Evolutionary conservation across 768 basidiomycete species (phyloP).

Genomic region (Calocera cornea): DNA sequence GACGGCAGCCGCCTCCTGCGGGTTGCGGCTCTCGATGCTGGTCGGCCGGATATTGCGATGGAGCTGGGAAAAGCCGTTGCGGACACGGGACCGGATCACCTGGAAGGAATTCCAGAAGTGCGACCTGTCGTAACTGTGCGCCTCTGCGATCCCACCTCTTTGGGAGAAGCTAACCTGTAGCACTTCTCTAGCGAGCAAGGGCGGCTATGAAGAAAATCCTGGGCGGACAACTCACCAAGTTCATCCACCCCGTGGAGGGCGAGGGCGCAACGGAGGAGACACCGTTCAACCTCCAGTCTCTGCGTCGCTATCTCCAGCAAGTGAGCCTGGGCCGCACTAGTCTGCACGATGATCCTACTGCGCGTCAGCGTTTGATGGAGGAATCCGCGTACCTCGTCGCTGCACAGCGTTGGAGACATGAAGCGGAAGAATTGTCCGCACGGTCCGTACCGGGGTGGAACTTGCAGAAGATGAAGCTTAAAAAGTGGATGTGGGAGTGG

Average conservation of each 20-base stretch:
- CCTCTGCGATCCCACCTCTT: not conserved
- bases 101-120: slow-evolving; percentile 45
- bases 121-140: slow-evolving; percentile 34
- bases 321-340: slow-evolving; percentile 50
- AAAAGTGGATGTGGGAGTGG: slow-evolving; percentile 81
- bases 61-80: not conserved
- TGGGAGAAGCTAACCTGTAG: not conserved
- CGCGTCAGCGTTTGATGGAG: slow-evolving; percentile 72
- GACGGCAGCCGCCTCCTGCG: not conserved
- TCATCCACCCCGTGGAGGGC: not conserved
- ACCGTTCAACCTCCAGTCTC: slow-evolving; percentile 61
- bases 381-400: slow-evolving; percentile 78
- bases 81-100: slow-evolving; percentile 24
- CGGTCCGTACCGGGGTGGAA: slow-evolving; percentile 23
- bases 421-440: slow-evolving; percentile 43
- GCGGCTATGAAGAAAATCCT: not conserved
- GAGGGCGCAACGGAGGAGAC: too few relatives aligned
- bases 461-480: slow-evolving; percentile 40
- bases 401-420: slow-evolving; percentile 49
- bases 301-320: slow-evolving; percentile 54
- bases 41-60: not conserved
- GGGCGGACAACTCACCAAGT: not conserved
- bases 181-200: not conserved
- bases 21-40: not conserved
- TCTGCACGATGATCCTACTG: slow-evolving; percentile 49